Evolutionary conservation across 257 asterid species (phyloP), one percentile per base, ranked within the genome.

Genomic region (Perilla frutescens): DNA sequence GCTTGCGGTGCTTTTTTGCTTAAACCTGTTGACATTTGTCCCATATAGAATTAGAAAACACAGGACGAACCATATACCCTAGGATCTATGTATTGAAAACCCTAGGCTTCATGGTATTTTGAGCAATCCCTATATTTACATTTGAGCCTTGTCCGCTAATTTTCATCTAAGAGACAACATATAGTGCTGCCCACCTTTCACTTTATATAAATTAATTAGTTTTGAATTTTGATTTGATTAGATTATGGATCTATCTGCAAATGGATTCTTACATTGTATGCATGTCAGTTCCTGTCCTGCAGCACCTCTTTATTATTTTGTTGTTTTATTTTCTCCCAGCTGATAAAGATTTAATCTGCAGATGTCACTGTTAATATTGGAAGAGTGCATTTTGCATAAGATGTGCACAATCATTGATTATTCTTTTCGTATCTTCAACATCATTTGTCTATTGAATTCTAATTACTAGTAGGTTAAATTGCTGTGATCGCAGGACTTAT

Each of bases 181-280:
- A 79, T 77, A 77, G 84, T 85, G 91, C 80, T 82, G 74, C 79
- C 81, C 84, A 84, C 87, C 82, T 84, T 64, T 77, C 83, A 50
- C 81, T 83, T 80, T 82, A 81, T 80, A 71, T 68, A 66, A 82
- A 70, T 81, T 75, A 72, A 71, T 84, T 80, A 67, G 67, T 73
- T 62, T n/a, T 84, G 79, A 70, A 63, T 73, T 66, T 31, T 36
- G 11, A 36, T 81, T 81, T 73, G 55, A 81, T 78, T 81, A 68
- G 76, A 82, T 79, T 75, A 31, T 79, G 68, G 63, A 5, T 58
- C 81, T 55, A 67, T 80, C 71, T 71, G 82, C 78, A 75, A 81
- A 81, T 82, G 86, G 87, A 74, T 81, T 84, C 85, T 81, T 79
- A 74, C 85, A 85, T 77, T 76, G 80, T 84, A 70, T 86, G 81